Conservation (phyloP, 2,329 filamentous ascomycete genomes). For the Calonectria crousiana region DNA sequence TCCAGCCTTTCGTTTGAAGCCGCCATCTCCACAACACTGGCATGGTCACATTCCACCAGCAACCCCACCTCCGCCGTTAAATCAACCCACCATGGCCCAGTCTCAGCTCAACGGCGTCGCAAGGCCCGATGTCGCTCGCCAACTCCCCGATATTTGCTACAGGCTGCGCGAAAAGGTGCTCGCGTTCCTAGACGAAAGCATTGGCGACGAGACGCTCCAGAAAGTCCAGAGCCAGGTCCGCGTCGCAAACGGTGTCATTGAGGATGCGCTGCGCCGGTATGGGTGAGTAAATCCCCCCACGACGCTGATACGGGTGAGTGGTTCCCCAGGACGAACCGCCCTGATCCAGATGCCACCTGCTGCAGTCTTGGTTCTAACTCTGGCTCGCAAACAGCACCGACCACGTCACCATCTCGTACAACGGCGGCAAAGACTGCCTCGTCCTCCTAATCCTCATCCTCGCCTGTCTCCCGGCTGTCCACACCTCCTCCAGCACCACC, state of each 20-base stretch:
- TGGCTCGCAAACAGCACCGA: conserved; percentile 66
- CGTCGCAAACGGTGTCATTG: conserved; percentile 78
- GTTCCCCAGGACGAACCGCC: conserved; percentile 16
- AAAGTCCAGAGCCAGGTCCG: conserved; percentile 81
- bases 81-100: conserved; percentile 17
- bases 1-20: background rate
- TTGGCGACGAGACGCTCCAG: conserved; percentile 67
- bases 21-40: background rate
- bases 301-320: conserved; percentile 15
- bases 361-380: background rate
- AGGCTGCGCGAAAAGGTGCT: conserved; percentile 71
- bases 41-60: background rate
- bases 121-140: conserved; percentile 27
- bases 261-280: conserved; percentile 81
- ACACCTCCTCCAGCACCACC: conserved; percentile 41
- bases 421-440: conserved; percentile 97
- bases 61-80: background rate
- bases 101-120: conserved; percentile 26
- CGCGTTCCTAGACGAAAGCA: conserved; percentile 73
- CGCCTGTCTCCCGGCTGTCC: conserved; percentile 64
- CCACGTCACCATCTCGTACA: conserved; percentile 92
- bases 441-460: conserved; percentile 91
- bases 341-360: background rate
- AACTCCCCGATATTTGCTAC: conserved; percentile 59
- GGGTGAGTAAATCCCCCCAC: conserved; percentile 59